phyloP scores from a whole-genome alignment of 352 stramenopile genomes.

The Pythium volutum region DNA sequence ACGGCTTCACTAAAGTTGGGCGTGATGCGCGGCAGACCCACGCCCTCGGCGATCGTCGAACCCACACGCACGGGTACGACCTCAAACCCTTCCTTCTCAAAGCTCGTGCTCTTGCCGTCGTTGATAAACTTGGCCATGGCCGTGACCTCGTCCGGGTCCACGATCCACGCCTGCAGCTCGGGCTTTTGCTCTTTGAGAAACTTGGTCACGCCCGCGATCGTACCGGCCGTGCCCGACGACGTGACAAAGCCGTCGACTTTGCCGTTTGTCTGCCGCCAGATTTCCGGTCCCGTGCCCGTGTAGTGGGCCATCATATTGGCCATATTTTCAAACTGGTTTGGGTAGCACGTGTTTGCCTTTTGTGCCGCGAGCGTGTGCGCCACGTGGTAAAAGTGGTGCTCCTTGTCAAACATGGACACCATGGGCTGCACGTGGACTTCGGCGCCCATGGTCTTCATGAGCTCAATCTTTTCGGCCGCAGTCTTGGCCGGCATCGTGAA shows the following conservation, averaged over 20 bases:
- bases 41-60: conserved; percentile 93
- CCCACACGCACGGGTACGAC: conserved; percentile 80
- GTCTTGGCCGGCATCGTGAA: conserved; percentile 77
- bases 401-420: conserved; percentile 58
- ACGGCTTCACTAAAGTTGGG: conserved; percentile 89
- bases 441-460: conserved; percentile 77
- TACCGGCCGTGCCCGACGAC: conserved; percentile 91
- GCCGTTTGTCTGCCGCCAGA: conserved; percentile 85
- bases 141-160: conserved; percentile 78
- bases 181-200: conserved; percentile 90
- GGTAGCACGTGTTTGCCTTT: conserved; percentile 39
- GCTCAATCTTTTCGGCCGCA: conserved; percentile 69
- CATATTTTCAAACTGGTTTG: conserved; percentile 79
- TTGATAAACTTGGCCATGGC: conserved; percentile 87
- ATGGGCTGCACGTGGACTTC: conserved; percentile 60
- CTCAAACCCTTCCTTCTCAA: conserved; percentile 87
- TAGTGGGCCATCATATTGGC: conserved; percentile 77
- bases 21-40: conserved; percentile 91
- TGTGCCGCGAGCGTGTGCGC: conserved; percentile 46
- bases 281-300: conserved; percentile 83
- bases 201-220: conserved; percentile 89
- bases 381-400: conserved; percentile 77
- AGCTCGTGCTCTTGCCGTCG: conserved; percentile 45
- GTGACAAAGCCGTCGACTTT: conserved; percentile 90
- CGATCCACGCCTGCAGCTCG: conserved; percentile 54